Base-by-base conservation (phyloP, 169 alveolate species). In the Plasmodium malariae region DNA sequence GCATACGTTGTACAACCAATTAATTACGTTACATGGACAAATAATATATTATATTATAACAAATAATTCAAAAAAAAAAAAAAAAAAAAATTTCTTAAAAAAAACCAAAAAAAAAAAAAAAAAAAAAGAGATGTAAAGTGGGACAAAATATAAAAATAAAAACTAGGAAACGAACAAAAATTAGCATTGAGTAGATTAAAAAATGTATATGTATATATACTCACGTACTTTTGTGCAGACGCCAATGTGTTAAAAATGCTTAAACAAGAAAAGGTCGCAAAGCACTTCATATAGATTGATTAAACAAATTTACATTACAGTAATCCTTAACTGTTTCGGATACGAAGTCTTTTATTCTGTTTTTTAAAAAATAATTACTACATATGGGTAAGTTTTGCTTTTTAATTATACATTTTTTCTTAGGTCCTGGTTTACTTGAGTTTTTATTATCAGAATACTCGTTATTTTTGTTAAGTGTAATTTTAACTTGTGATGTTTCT, bases 301-400 rank as follows among this genome's bases (percentile, higher is more conserved):
- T 57, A 74, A 62, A 60, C 45, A 45, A 63, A 45, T 40, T 67
- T 49, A 34, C 11, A 49, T 26, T 86, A 55, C 55, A 55, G 37
- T 28, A 86, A 69, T 86, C 70, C 37, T 60, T 86, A 32, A 86
- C 40, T 60, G 37, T 70, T 49, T 57, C 51, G n/a, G 68, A 43
- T 49, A 86, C 36, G 49, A 59, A 55, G 24, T 43, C 70, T 70
- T 86, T 57, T 37, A 86, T 70, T 70, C 26, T 62, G 14, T 28
- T 14, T 62, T 70, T 68, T 59, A 86, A 32, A 37, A 37, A 48
- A 65, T 63, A 57, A 55, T 55, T 69, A 43, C 92, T 87, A 86
- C 92, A 86, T 69, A 86, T 24, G 32, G 86, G 59, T 28, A 70
- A 14, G 4, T 57, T 86, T 45, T 70, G 74, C 40, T 86, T 86